Conservation (phyloP, 2,329 filamentous ascomycete species). For the Cytospora piceae region DNA sequence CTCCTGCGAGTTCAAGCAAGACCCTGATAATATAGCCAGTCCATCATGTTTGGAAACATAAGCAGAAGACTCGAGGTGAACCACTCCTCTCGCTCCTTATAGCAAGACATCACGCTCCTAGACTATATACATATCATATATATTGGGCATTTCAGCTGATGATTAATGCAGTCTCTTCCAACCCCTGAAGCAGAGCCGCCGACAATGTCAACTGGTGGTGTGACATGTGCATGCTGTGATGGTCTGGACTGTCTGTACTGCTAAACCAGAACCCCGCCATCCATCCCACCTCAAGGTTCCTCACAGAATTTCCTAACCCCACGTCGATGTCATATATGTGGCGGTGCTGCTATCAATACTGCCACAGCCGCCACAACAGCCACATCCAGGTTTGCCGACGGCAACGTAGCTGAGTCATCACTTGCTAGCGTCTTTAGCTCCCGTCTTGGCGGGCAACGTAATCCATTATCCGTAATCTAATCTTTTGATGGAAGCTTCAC, state of each 20-base stretch:
- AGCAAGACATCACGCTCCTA: too few species aligned
- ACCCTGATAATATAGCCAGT: too few species aligned
- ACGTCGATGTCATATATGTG: neutral
- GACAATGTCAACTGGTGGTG: constrained; percentile 12
- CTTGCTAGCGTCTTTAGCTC: constrained; percentile 18
- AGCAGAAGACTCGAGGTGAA: too few species aligned
- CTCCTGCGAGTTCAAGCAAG: neutral
- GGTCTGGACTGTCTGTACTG: neutral
- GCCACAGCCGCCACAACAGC: neutral
- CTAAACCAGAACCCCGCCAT: neutral
- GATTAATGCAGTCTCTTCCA: neutral
- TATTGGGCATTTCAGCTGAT: neutral
- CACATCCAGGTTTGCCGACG: neutral
- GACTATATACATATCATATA: neutral
- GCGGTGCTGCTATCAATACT: neutral
- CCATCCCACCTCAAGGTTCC: neutral
- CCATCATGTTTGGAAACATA: too few species aligned
- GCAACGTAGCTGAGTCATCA: neutral
- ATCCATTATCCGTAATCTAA: constrained; percentile 21
- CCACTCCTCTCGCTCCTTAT: too few species aligned
- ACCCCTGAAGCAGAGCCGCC: neutral
- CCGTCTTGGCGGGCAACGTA: constrained; percentile 28
- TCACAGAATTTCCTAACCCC: neutral
- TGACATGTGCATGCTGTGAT: constrained; percentile 11
- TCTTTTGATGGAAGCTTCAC: constrained; percentile 27